Evolutionary conservation across 352 stramenopile species (phyloP), one percentile per base, ranked within the genome.

Genomic region (Chloridella minuta): DNA sequence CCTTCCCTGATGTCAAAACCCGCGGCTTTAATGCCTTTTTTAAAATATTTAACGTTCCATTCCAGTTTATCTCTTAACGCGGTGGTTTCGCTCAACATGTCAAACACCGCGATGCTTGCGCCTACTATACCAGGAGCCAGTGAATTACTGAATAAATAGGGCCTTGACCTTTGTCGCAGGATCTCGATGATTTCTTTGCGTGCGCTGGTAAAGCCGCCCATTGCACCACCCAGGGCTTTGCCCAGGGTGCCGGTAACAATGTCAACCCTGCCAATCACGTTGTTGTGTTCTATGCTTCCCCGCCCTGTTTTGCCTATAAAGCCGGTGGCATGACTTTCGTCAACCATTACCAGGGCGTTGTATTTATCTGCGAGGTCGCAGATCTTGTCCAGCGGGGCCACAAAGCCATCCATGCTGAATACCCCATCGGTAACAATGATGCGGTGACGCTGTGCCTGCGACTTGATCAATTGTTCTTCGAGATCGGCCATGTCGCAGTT

Each of bases 401-500:
- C 93, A 86, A 97, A 93, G 2, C 93, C 93, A 88, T 97, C 93
- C 93, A 97, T 97, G 85, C 90, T 94, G 88, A 97, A 97, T n/a
- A 96, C 93, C 28, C 93, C 93, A 87, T 97, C 93, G 0, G 93
- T 97, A 3, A 93, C 93, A 86, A 97, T 94, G 23, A 97, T 89
- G 0, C 92, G 92, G 86, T 92, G 93, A 86, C 93, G 92, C 88
- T 90, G 93, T 90, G 96, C 92, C 89, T 96, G 91, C 25, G 93
- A 93, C 23, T 90, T 90, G 87, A 95, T 89, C 21, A 97, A 90
- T 87, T 95, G 95, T 23, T 87, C 87, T 88, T 97, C 93, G 2
- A 97, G 89, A 87, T 97, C 93, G 4, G 25, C 86, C 89, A 97
- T 92, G 88, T 97, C 92, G 90, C 94, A 94, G 90, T 97, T 93